These are phyloP conservation scores for Mycena polygramma DNA, from an alignment of 768 basidiomycete species.

Conservation along the genomic window DNA sequence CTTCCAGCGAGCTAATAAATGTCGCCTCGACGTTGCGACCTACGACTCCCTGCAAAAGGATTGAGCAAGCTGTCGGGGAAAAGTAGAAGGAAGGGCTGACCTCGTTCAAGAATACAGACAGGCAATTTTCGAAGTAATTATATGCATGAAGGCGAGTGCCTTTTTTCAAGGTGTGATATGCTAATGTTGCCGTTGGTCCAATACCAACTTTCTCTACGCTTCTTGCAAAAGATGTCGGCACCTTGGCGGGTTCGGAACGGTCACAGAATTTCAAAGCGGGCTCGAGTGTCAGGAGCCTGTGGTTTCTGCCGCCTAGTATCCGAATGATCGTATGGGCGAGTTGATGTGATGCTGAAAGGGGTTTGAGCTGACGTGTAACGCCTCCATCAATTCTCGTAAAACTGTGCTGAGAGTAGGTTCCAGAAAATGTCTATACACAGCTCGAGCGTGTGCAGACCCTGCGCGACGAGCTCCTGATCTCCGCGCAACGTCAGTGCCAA, in stretches of 20 bases:
- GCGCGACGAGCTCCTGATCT: slow-evolving; percentile 89
- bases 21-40: slow-evolving; percentile 82
- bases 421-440: slow-evolving; percentile 99
- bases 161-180: slow-evolving; percentile 71
- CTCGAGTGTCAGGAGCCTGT: slow-evolving; percentile 86
- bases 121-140: slow-evolving; percentile 76
- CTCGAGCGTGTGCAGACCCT: slow-evolving; percentile 96
- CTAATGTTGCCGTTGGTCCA: slow-evolving; percentile 73
- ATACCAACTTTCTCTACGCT: slow-evolving; percentile 74
- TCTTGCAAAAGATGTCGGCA: slow-evolving; percentile 82
- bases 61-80: slow-evolving; percentile 3
- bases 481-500: slow-evolving; percentile 92
- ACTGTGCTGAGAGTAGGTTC: slow-evolving; percentile 96
- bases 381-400: slow-evolving; percentile 93
- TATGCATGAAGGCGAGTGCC: slow-evolving; percentile 70
- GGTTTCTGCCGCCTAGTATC: slow-evolving; percentile 94
- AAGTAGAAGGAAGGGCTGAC: slow-evolving; percentile 55
- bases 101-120: slow-evolving; percentile 81
- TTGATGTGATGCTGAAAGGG: slow-evolving; percentile 88
- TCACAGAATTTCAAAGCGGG: slow-evolving; percentile 79
- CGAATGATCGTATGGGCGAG: slow-evolving; percentile 96
- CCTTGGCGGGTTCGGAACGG: slow-evolving; percentile 77
- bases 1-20: slow-evolving; percentile 78
- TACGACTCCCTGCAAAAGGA: slow-evolving; percentile 69
- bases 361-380: slow-evolving; percentile 91